Evolutionary conservation across 495 filamentous ascomycete genomes (phyloP).

Genomic region (Neurospora sp.): DNA sequence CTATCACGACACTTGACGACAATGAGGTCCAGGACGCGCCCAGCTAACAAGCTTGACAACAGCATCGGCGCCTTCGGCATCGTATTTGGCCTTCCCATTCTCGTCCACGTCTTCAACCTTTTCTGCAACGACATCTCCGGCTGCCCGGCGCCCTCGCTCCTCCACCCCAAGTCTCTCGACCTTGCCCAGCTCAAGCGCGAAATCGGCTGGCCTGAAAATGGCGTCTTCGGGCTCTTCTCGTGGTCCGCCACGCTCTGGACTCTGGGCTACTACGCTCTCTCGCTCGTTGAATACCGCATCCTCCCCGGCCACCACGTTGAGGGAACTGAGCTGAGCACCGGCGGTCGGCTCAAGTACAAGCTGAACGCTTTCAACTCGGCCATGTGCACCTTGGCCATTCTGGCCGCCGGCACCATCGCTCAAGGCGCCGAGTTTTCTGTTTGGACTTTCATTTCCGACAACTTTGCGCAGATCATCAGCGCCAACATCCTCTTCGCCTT

Average conservation of each 20-base stretch:
- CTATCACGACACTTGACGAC: not conserved
- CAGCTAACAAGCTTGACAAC: not conserved
- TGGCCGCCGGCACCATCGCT: conserved; percentile 60
- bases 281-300: conserved; percentile 60
- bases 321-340: conserved; percentile 59
- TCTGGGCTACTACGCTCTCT: conserved; percentile 71
- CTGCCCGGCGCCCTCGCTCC: conserved; percentile 79
- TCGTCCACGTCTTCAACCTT: conserved; percentile 68
- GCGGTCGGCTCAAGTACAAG: conserved; percentile 74
- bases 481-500: conserved; percentile 69
- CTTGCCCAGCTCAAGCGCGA: conserved; percentile 64
- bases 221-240: conserved; percentile 50
- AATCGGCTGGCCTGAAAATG: conserved; percentile 65
- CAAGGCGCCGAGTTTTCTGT: conserved; percentile 75
- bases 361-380: conserved; percentile 84
- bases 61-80: conserved; percentile 69
- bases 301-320: conserved; percentile 66
- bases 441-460: conserved; percentile 89
- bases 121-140: conserved; percentile 87
- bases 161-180: conserved; percentile 61
- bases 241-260: conserved; percentile 54
- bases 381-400: conserved; percentile 53
- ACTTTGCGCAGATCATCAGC: conserved; percentile 77
- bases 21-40: not conserved
- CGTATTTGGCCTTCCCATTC: conserved; percentile 62